These are phyloP conservation scores for Alternaria solani DNA, from an alignment of 2,329 filamentous ascomycete species.

Conservation along the genomic window DNA sequence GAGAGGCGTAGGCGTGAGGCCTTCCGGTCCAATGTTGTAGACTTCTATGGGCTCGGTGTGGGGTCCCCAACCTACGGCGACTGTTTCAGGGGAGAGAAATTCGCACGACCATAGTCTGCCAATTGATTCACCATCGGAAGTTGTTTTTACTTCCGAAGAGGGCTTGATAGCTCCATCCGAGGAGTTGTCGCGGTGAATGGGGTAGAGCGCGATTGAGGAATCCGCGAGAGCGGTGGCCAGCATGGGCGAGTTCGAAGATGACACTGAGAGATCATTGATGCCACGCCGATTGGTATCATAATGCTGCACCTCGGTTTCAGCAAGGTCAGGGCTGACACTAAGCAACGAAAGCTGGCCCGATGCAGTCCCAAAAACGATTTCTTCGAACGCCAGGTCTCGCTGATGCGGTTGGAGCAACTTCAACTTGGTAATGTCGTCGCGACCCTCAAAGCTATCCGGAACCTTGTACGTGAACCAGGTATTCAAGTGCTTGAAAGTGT, in stretches of 20 bases:
- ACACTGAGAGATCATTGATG: conserved; percentile 60
- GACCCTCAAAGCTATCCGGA: conserved; percentile 58
- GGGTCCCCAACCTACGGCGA: conserved; percentile 62
- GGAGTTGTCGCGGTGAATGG: conserved; percentile 38
- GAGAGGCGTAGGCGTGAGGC: conserved; percentile 51
- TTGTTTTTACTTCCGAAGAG: conserved; percentile 29
- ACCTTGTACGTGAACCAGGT: conserved; percentile 64
- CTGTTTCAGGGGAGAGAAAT: conserved; percentile 59
- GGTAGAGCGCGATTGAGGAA: conserved; percentile 56
- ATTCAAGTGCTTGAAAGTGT: conserved; percentile 45
- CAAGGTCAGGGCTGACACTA: conserved; percentile 23
- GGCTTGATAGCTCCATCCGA: conserved; percentile 35
- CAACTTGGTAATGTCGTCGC: conserved; percentile 67
- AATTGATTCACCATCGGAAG: conserved; percentile 16
- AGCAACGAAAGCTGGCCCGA: conserved; percentile 60
- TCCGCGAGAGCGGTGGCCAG: conserved; percentile 63
- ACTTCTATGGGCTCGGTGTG: conserved; percentile 57
- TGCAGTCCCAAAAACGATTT: conserved; percentile 64
- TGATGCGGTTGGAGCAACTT: conserved; percentile 60
- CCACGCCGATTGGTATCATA: conserved; percentile 54
- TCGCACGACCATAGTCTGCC: conserved; percentile 59
- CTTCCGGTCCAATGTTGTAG: conserved; percentile 59
- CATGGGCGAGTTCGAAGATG: conserved; percentile 51
- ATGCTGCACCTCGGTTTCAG: conserved; percentile 31
- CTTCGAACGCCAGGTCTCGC: conserved; percentile 49